A percentile compares a stretch with the other conserved stretches of the same genome.
These are phyloP conservation scores for Petunia axillaris DNA, from an alignment of 257 asterid genomes.

Conservation along the genomic window DNA sequence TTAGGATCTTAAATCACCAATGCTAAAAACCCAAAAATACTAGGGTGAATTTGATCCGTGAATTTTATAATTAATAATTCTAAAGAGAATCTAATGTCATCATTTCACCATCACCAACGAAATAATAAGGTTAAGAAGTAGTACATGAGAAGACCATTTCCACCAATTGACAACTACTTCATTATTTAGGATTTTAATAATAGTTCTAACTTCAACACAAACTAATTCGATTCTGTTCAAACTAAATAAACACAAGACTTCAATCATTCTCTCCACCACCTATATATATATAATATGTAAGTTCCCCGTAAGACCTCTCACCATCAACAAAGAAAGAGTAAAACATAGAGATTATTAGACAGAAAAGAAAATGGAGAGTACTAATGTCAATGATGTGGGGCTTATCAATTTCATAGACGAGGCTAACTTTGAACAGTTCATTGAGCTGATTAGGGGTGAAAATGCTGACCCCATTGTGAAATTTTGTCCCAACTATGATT, in stretches of 20 bases:
- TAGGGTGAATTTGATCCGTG: not conserved
- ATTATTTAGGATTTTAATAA: not conserved
- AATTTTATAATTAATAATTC: not conserved
- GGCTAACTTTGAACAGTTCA: slow-evolving; percentile 46
- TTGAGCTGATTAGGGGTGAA: slow-evolving; percentile 49
- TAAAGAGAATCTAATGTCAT: not conserved
- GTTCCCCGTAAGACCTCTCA: slow-evolving; percentile 24
- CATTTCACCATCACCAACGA: no score
- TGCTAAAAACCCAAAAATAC: not conserved
- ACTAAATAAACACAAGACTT: not conserved
- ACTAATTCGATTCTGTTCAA: slow-evolving; percentile 42
- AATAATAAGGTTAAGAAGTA: not conserved
- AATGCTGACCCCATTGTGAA: slow-evolving; percentile 32
- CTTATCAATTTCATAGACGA: slow-evolving; percentile 57
- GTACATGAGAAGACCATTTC: not conserved
- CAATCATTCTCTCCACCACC: not conserved
- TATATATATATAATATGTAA: slow-evolving; percentile 18
- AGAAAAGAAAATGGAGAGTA: slow-evolving; percentile 37
- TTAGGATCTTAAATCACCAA: not conserved
- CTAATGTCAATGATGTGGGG: slow-evolving; percentile 39
- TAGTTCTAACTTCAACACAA: not conserved
- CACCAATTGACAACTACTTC: slow-evolving; percentile 5
- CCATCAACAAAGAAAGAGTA: not conserved
- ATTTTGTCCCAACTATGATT: slow-evolving; percentile 36
- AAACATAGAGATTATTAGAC: not conserved